Evolutionary conservation across 768 basidiomycete genomes (phyloP), one percentile per base, ranked within the genome.

Genomic region (Termitomyces sp.): DNA sequence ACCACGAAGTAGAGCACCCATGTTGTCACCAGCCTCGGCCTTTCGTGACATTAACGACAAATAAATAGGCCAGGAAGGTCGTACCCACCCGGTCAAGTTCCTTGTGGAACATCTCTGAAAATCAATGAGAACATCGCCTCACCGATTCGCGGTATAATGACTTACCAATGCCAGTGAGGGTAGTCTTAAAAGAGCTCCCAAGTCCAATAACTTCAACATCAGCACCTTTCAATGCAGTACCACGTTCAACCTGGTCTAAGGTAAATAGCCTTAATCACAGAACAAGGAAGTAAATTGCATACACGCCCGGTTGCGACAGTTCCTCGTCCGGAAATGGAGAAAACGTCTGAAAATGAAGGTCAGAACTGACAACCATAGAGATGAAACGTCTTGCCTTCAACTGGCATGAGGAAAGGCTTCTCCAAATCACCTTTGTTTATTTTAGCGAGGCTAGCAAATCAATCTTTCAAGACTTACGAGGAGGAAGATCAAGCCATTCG

Each of bases 11-110:
- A 99, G 81, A 56, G 89, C 91, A 64, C 97, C 97, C 93, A 98
- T 98, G 80, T 98, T 98, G 75, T 99, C 97, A 65, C 97, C 97
- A 60, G 97, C 96, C 74, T 98, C 92, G 59, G 92, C 95, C 87
- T 90, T 48, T 46, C 57, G 44, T 20, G 41, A 29, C 26, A 24
- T 36, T 49, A 29, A 20, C 47, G 44, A 37, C 36, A 54, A 46
- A 36, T 22, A 14, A 27, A 24, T 7, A 27, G 42, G 53, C 20
- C 16, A 14, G 22, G 27, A 34, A 39, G n/a, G n/a, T 5, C 20
- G n/a, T 18, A 65, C 80, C 42, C 72, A 88, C 90, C 56, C 94
- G 86, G 37, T 99, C 97, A 55, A 99, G 85, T 76, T 99, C 97
- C 79, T 97, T 98, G 82, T 97, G 96, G 87, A 98, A 98, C 93